A percentile compares a stretch with the other conserved stretches of the same genome.
phyloP scores from a whole-genome alignment of 2,329 filamentous ascomycete species.

The Aspergillus japonicus region DNA sequence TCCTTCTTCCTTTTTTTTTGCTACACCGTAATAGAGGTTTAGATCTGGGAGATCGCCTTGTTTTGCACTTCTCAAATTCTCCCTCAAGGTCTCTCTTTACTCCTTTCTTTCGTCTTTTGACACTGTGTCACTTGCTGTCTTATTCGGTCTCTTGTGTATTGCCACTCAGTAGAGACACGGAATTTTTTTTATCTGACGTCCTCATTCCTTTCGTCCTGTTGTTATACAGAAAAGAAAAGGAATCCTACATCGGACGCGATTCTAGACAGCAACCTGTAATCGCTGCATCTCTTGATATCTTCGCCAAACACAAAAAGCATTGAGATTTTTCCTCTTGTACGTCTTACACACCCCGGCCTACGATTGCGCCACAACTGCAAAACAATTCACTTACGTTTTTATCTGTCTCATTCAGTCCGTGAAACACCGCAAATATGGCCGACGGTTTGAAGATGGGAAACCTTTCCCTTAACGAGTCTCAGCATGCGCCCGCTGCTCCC shows the following conservation, averaged over 20 bases:
- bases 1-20: constrained; percentile 18
- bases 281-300: constrained; percentile 4
- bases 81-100: constrained; percentile 28
- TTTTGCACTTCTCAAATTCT: constrained; percentile 21
- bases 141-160: constrained; percentile 26
- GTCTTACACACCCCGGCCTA: not conserved
- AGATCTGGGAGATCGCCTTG: constrained; percentile 27
- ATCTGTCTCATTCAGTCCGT: constrained; percentile 8
- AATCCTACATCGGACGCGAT: constrained; percentile 8
- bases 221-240: constrained; percentile 20
- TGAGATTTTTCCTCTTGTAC: constrained; percentile 9
- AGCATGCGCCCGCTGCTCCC: constrained; percentile 54
- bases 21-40: constrained; percentile 27
- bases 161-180: constrained; percentile 23
- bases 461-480: constrained; percentile 58
- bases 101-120: constrained; percentile 23
- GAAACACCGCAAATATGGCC: constrained; percentile 37
- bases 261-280: not conserved
- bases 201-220: constrained; percentile 25
- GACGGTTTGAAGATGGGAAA: constrained; percentile 43
- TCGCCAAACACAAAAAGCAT: constrained; percentile 7
- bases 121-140: constrained; percentile 31
- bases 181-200: constrained; percentile 23
- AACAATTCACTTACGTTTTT: constrained; percentile 9
- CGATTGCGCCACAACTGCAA: not conserved